Conservation (phyloP, 345 rosid species). For the Syzygium aqueum region DNA sequence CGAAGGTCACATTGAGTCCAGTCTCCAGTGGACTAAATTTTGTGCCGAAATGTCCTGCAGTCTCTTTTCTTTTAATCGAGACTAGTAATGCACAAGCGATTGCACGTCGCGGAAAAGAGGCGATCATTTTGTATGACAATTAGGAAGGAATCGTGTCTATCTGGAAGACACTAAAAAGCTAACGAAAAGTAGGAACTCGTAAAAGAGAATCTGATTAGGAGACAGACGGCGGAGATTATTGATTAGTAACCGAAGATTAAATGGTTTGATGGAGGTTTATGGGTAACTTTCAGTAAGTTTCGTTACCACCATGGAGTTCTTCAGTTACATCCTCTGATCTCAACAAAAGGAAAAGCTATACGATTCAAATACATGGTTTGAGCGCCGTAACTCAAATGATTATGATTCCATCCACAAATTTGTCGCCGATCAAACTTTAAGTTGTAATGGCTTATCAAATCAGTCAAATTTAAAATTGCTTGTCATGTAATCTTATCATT, state of each 20-base stretch:
- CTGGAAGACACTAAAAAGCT: neutral
- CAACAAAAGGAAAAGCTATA: neutral
- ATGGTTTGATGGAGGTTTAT: neutral
- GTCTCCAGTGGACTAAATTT: neutral
- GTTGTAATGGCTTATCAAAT: neutral
- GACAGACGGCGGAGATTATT: neutral
- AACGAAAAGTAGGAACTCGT: neutral
- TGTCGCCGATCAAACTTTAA: neutral
- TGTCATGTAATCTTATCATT: neutral
- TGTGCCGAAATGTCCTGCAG: neutral
- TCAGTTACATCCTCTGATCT: neutral
- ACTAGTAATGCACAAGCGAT: neutral
- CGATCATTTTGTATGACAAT: neutral
- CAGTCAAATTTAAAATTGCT: neutral
- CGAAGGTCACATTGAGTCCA: neutral
- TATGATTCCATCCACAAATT: neutral
- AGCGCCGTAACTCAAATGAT: neutral
- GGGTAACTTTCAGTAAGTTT: neutral
- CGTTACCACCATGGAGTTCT: neutral
- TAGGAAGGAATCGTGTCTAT: neutral
- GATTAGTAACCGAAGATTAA: neutral
- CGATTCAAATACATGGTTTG: neutral
- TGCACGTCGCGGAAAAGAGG: neutral
- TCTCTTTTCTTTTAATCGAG: neutral
- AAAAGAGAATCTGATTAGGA: neutral